Conservation (phyloP, 1,139 yeast species). For the Blastobotrys apis region DNA sequence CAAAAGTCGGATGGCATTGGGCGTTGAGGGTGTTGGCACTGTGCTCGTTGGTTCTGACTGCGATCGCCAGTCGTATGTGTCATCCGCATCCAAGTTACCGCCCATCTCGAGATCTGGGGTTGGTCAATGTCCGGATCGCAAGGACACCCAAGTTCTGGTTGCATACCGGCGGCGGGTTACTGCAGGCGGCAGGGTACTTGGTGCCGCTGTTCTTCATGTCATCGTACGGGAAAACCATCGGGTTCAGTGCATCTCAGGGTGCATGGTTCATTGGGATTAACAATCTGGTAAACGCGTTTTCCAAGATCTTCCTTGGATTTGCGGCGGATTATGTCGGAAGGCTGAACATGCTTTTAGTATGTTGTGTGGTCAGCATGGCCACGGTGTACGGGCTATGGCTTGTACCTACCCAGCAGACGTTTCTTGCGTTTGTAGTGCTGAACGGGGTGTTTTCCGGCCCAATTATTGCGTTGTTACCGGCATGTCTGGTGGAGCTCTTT, state of each 20-base stretch:
- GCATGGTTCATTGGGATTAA: constrained; percentile 44
- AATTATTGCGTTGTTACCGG: constrained; percentile 40
- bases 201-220: constrained; percentile 44
- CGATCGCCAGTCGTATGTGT: constrained; percentile 19
- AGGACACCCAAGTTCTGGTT: constrained; percentile 29
- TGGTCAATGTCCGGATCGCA: constrained; percentile 26
- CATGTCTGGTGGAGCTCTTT: constrained; percentile 41
- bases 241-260: constrained; percentile 38
- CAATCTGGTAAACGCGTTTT: constrained; percentile 42
- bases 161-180: constrained; percentile 36
- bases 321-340: constrained; percentile 42
- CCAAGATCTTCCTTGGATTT: constrained; percentile 40
- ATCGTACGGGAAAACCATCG: constrained; percentile 39
- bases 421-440: constrained; percentile 38
- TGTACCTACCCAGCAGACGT: constrained; percentile 32
- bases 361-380: constrained; percentile 34
- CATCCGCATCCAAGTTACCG: constrained; percentile 18
- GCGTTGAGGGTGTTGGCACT: constrained; percentile 39
- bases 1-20: constrained; percentile 41
- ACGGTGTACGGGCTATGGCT: constrained; percentile 40
- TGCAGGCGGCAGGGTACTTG: constrained; percentile 44
- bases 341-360: constrained; percentile 40
- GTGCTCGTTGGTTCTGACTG: constrained; percentile 23
- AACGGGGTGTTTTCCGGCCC: constrained; percentile 37
- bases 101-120: not conserved